Conservation (phyloP, 306 rosid genomes). For the Citrullus colocynthis region DNA sequence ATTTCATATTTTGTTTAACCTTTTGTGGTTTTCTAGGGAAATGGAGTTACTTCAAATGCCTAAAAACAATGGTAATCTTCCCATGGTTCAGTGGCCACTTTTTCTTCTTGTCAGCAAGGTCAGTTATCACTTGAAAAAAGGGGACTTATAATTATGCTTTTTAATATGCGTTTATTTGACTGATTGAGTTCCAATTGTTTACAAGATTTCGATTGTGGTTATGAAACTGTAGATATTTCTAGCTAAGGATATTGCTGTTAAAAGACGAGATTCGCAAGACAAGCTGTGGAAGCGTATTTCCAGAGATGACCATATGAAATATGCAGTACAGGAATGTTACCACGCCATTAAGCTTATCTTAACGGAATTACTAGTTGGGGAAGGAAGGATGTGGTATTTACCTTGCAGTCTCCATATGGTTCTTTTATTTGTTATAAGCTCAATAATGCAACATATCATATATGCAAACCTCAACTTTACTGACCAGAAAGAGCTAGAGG, state of each 20-base stretch:
- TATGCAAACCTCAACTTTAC: neutral
- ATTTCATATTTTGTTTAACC: neutral
- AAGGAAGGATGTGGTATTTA: slow-evolving; percentile 73
- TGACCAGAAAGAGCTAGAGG: neutral
- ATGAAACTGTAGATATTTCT: slow-evolving; percentile 44
- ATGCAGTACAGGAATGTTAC: slow-evolving; percentile 93
- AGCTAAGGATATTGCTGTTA: slow-evolving; percentile 82
- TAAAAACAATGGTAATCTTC: slow-evolving; percentile 51
- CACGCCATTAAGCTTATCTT: slow-evolving; percentile 44
- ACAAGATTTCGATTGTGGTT: neutral
- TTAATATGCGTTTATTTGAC: neutral
- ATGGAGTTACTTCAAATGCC: slow-evolving; percentile 85
- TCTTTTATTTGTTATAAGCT: slow-evolving; percentile 1
- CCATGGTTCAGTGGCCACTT: slow-evolving; percentile 97
- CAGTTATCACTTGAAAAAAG: neutral
- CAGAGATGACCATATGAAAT: slow-evolving; percentile 82
- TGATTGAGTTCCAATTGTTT: neutral
- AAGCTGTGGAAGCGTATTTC: slow-evolving; percentile 82
- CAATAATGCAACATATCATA: neutral
- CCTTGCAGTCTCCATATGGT: neutral
- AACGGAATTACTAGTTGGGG: slow-evolving; percentile 58
- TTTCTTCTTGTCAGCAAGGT: slow-evolving; percentile 99
- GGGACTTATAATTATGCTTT: neutral
- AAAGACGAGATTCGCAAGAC: slow-evolving; percentile 54
- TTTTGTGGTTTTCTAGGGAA: slow-evolving; percentile 34